Base-by-base conservation (phyloP, 2,329 filamentous ascomycete genomes). In the Colletotrichum ledebouriae region DNA sequence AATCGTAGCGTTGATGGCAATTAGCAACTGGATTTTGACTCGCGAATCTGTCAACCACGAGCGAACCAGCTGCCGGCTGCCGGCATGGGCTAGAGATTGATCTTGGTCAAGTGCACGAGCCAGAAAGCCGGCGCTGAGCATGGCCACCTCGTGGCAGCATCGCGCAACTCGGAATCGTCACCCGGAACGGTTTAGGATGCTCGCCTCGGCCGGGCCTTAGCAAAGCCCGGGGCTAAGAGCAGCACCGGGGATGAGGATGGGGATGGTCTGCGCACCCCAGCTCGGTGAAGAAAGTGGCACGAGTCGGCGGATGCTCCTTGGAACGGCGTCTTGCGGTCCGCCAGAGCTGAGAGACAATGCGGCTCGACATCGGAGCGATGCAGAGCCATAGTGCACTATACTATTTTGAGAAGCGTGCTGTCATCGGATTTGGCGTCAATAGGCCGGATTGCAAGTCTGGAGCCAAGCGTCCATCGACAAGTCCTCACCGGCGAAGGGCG, bases 121-220 rank as follows among this genome's bases (percentile, higher is more conserved):
- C 61, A 44, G 53, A 12, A 44, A n/a, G 34, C 42, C 49, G 49
- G 65, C 37, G 55, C 49, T 65, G 53, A 56, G 61, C 65, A 68
- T 68, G 65, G 61, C 47, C 55, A 42, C 65, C 65, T 65, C 65
- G 65, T 68, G 65, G 65, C 65, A 68, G 20, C 29, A 20, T n/a
- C 41, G 46, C 46, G 29, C 59, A 52, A 63, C 25, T 20, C 37
- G 15, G 55, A 46, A 17, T 29, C 37, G 17, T 39, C 33, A 17
- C 65, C 29, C 61, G 65, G 55, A 68, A 65, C 15, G 12, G 55
- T 47, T 49, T 68, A 56, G 61, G 42, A 41, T 33, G 33, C 20
- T 33, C 42, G 47, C 33, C 12, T 64, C 29, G 46, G 22, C 42
- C 61, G 34, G 34, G 25, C 55, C 41, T 37, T 47, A 68, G 49